These are phyloP conservation scores for Begonia masoniana DNA, from an alignment of 306 rosid species.

Conservation along the genomic window DNA sequence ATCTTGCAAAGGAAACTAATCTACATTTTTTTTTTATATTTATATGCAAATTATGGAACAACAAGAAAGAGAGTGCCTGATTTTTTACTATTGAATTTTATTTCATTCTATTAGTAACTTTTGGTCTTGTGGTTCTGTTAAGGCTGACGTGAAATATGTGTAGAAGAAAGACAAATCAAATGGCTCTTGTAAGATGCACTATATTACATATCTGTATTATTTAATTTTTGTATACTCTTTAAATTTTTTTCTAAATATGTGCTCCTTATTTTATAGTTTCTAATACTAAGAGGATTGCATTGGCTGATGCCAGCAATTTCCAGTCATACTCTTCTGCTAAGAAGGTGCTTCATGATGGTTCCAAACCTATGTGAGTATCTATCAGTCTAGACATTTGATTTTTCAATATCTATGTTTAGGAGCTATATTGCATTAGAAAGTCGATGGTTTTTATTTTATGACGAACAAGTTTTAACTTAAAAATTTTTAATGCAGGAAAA, in stretches of 20 bases:
- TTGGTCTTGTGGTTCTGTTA: too few relatives aligned
- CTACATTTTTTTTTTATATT: too few relatives aligned
- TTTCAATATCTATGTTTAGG: too few relatives aligned
- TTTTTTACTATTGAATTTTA: too few relatives aligned
- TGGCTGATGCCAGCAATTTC: constrained; percentile 69
- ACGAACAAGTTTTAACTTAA: neutral
- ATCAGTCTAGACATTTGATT: too few relatives aligned
- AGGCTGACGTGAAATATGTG: too few relatives aligned
- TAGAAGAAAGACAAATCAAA: constrained; percentile 27
- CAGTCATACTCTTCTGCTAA: constrained; percentile 22
- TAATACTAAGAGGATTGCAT: constrained; percentile 40
- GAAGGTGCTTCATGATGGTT: constrained; percentile 20
- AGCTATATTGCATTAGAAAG: too few relatives aligned
- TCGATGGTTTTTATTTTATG: too few relatives aligned
- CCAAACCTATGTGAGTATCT: constrained; percentile 44
- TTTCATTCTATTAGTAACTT: too few relatives aligned
- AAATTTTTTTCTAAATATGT: constrained; percentile 1
- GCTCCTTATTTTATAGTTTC: constrained; percentile 24
- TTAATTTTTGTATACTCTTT: constrained; percentile 4
- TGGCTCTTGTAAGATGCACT: constrained; percentile 33
- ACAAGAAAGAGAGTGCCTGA: too few relatives aligned
- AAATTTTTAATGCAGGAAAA: constrained; percentile 8
- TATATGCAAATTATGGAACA: too few relatives aligned
- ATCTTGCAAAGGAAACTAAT: too few relatives aligned
- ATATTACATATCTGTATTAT: neutral